A percentile compares a stretch with the other conserved stretches of the same genome.
Conservation (phyloP, 345 rosid genomes). For the Barbarea vulgaris region DNA sequence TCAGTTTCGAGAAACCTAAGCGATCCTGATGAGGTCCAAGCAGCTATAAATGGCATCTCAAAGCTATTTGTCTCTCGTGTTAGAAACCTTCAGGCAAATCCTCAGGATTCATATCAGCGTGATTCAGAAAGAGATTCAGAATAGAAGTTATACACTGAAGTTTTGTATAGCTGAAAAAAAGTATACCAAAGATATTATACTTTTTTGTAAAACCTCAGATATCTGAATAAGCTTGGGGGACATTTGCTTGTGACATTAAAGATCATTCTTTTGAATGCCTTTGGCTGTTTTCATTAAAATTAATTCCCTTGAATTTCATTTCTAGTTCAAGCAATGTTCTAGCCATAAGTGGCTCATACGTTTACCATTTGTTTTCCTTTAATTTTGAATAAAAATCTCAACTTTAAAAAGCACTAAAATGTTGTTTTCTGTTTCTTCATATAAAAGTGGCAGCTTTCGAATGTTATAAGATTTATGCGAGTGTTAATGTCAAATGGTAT, state of each 20-base stretch:
- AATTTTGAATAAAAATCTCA: not conserved
- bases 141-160: not conserved
- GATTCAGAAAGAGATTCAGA: slow-evolving; percentile 17
- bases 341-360: not conserved
- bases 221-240: not conserved
- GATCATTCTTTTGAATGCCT: not conserved
- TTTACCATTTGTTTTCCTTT: not conserved
- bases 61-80: slow-evolving; percentile 70
- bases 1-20: slow-evolving; percentile 55
- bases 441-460: not conserved
- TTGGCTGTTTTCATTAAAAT: not conserved
- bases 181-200: not conserved
- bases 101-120: slow-evolving; percentile 47
- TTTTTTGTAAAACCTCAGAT: slow-evolving; percentile 4
- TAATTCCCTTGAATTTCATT: not conserved
- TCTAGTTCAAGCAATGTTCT: not conserved
- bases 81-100: slow-evolving; percentile 59
- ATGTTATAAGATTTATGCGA: not conserved
- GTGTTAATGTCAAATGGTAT: not conserved
- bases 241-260: not conserved
- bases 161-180: slow-evolving; percentile 25
- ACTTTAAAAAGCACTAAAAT: not conserved
- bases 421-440: too few species aligned
- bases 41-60: slow-evolving; percentile 72
- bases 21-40: slow-evolving; percentile 69